These are phyloP conservation scores for Boletus reticuloceps DNA, from an alignment of 768 basidiomycete species.

Conservation along the genomic window DNA sequence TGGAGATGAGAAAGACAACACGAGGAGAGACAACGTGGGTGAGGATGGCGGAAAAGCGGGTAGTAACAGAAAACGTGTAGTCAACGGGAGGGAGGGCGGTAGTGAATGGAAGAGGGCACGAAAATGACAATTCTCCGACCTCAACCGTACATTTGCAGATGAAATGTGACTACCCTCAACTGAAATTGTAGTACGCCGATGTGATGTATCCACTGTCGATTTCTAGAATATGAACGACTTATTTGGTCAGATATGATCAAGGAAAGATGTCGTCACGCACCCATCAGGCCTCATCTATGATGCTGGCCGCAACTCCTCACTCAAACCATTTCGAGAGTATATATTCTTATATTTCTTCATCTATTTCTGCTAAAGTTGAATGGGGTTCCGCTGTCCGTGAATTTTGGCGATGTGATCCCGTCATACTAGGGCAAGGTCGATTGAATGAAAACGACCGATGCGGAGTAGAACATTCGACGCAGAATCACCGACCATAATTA, in stretches of 20 bases:
- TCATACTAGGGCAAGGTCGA: neutral
- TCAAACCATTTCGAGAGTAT: neutral
- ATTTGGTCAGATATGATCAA: constrained; percentile 1
- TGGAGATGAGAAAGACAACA: neutral
- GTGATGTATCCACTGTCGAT: neutral
- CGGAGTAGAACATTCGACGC: constrained; percentile 2
- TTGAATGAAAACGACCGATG: neutral
- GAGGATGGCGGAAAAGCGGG: neutral
- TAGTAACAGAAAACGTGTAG: constrained; percentile 17
- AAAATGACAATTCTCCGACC: constrained; percentile 1
- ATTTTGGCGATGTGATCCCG: constrained; percentile 9
- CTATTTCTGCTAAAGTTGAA: neutral
- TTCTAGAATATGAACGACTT: neutral
- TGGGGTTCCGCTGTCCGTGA: neutral
- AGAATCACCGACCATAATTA: neutral
- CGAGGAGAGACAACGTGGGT: neutral
- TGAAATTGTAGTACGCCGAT: neutral
- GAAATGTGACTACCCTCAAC: neutral
- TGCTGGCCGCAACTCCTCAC: neutral
- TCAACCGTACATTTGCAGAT: neutral
- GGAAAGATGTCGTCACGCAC: neutral
- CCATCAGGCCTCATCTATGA: neutral
- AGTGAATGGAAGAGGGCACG: constrained; percentile 21
- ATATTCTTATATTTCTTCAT: too few relatives aligned
- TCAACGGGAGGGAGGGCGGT: constrained; percentile 1